Evolutionary conservation across 2,329 filamentous ascomycete genomes (phyloP).

Genomic region (Fusarium pseudonygamai): DNA sequence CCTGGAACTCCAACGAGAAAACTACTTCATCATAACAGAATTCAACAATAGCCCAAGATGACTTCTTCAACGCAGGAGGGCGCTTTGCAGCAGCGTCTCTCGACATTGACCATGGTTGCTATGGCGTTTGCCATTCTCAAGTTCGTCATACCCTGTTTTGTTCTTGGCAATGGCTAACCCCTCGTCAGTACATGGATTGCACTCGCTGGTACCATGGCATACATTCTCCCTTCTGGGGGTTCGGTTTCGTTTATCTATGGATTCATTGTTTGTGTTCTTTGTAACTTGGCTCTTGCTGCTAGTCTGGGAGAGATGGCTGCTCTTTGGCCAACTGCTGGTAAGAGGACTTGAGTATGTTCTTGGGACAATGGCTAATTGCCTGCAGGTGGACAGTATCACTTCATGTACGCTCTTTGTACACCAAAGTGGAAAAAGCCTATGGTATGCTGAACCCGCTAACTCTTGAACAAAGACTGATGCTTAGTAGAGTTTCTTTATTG

Average conservation of each 20-base stretch:
- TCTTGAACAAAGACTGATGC: neutral
- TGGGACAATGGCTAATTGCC: accelerated
- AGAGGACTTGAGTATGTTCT: neutral
- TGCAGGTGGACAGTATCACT: constrained; percentile 54
- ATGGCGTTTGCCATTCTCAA: constrained; percentile 56
- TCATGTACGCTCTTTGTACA: constrained; percentile 54
- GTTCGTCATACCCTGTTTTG: constrained; percentile 20
- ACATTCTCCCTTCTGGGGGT: constrained; percentile 54
- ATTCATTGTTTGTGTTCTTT: constrained; percentile 57
- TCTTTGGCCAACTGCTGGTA: constrained; percentile 56
- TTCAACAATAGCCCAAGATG: neutral
- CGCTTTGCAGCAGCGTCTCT: constrained; percentile 37
- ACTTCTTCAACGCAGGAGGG: neutral
- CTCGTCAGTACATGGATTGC: constrained; percentile 42
- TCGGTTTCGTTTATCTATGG: constrained; percentile 56
- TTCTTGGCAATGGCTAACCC: neutral
- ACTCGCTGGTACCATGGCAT: constrained; percentile 54
- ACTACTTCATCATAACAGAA: neutral
- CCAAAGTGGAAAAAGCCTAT: constrained; percentile 49
- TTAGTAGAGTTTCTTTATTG: constrained; percentile 53
- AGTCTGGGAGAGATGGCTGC: constrained; percentile 56
- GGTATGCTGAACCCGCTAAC: neutral
- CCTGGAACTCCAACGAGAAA: neutral
- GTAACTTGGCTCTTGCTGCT: constrained; percentile 53
- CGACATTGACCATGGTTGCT: constrained; percentile 53